phyloP scores from a whole-genome alignment of 768 basidiomycete genomes.

The Lyophyllum semitale region DNA sequence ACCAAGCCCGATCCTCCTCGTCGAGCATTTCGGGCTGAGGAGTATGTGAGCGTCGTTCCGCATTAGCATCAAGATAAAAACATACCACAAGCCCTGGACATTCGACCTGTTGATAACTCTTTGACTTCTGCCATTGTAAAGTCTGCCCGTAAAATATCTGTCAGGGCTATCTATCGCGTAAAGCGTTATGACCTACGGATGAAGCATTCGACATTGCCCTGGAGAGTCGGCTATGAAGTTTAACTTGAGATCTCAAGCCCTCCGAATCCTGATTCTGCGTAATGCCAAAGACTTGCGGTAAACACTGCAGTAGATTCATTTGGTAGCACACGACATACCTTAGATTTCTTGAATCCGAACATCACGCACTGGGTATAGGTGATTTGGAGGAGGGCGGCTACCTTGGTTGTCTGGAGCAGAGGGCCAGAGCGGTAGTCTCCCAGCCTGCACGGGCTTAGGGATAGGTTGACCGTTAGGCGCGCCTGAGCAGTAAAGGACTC shows the following conservation, averaged over 20 bases:
- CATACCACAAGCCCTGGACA: neutral
- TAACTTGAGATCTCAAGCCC: neutral
- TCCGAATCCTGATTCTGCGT: neutral
- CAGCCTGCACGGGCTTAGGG: too few species aligned
- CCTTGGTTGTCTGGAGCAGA: too few species aligned
- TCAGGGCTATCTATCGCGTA: neutral
- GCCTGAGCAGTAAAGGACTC: too few species aligned
- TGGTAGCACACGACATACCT: neutral
- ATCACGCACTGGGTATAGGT: too few species aligned
- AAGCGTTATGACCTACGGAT: neutral
- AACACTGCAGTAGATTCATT: neutral
- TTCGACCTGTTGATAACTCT: neutral
- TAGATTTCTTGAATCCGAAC: neutral
- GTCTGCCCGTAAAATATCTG: neutral
- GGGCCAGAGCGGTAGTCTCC: too few species aligned
- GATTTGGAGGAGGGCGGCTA: too few species aligned
- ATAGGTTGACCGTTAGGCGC: too few species aligned
- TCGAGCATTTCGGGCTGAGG: slow-evolving; percentile 13
- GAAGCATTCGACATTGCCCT: slow-evolving; percentile 6
- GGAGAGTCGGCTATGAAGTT: neutral
- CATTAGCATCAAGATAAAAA: neutral
- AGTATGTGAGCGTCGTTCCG: neutral
- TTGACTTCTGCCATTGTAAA: neutral
- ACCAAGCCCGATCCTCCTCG: slow-evolving; percentile 8
- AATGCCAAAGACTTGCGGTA: neutral